Evolutionary conservation across 73 alveolate genomes (phyloP).

Genomic region (Tetrahymena borealis): DNA sequence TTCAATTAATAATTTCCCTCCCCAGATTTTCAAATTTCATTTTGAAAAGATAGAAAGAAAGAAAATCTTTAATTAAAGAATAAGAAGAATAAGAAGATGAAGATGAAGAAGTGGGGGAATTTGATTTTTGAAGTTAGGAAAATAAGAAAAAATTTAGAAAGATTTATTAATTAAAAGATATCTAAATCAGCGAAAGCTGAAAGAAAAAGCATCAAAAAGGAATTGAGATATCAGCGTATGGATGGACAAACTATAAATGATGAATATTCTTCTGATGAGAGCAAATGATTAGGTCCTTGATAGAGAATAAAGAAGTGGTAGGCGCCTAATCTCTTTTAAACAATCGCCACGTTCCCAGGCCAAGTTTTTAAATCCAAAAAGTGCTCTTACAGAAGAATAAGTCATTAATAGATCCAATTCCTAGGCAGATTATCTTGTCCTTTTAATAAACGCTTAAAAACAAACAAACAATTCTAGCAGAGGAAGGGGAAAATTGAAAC

Average conservation of each 20-base stretch:
- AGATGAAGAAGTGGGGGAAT: too few relatives aligned
- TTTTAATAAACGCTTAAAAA: neutral
- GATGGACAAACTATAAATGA: neutral
- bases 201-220: neutral
- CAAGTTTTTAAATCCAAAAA: neutral
- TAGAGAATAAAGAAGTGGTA: conserved; percentile 1
- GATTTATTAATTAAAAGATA: neutral
- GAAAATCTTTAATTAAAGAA: too few relatives aligned
- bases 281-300: conserved; percentile 1
- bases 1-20: too few relatives aligned
- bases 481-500: neutral
- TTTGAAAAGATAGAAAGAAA: too few relatives aligned
- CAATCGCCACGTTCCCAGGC: neutral
- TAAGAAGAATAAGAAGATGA: too few relatives aligned
- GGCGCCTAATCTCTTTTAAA: conserved; percentile 2
- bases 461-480: neutral
- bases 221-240: neutral
- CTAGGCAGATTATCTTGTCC: conserved; percentile 1
- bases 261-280: neutral
- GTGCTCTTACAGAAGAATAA: neutral
- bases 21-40: too few relatives aligned
- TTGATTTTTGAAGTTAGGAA: too few relatives aligned
- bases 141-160: too few relatives aligned
- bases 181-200: neutral
- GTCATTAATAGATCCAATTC: neutral